Base-by-base conservation (phyloP, 2,329 filamentous ascomycete genomes). In the Blastomyces gilchristii region DNA sequence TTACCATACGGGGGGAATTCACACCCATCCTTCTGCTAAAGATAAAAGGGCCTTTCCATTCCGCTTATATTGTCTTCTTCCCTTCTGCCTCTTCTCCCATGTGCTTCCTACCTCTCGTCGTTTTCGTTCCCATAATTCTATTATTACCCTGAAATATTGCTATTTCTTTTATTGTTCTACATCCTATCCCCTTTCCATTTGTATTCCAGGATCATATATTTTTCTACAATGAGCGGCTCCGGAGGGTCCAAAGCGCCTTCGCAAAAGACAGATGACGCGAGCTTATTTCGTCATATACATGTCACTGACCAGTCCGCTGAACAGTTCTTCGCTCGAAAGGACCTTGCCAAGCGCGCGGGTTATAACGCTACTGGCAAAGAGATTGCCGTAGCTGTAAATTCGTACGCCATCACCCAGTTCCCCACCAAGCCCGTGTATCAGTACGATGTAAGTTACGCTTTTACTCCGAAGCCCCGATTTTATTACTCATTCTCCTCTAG, bases 371-470 rank as follows among this genome's bases (percentile, higher is more conserved):
- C 79, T 8, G 87, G 86, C 1, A 83, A 81, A 65, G 71, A 78
- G 0, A 80, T 86, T 25, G 70, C 75, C 0, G 68, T 90, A 0
- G 74, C 80, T 2, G 76, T 96, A 47, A 97, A 97, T 72, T 86
- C 90, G 12, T 96, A 87, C 75, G 81, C 85, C 0, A 86, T 97
- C 62, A 75, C 73, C 0, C 75, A 78, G 11, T 84, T 86, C 62
- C 85, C 85, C 0, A 80, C 74, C 1, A 82, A 79, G 14, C 82
- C 84, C 0, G 83, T 97, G 28, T 86, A 86, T 66, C 92, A 97
- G 71, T 97, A 93, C 69, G 91, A 96, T 77, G 89, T 92, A 77
- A 82, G 88, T 82, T 54, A 22, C 62, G 60, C 22, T 60, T 37
- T 57, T 8, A 22, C 11, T 2, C 28, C 34, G 18, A 49, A 47